These are phyloP conservation scores for Thelonectria discophora DNA, from an alignment of 2,329 filamentous ascomycete species.

Conservation along the genomic window DNA sequence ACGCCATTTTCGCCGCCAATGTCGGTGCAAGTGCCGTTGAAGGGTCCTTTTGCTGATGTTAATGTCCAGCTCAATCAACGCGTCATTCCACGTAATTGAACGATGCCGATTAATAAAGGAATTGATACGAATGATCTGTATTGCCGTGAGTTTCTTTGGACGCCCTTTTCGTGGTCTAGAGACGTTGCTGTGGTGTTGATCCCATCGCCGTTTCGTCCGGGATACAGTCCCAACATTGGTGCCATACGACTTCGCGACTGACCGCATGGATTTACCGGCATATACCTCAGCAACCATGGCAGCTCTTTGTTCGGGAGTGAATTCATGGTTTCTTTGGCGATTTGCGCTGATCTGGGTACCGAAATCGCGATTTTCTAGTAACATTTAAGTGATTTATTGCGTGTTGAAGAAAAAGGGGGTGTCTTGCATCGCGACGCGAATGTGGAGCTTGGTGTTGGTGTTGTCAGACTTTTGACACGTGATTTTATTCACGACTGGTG, in stretches of 20 bases:
- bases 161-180: not conserved
- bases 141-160: not conserved
- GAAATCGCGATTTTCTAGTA: not conserved
- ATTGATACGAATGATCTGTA: not conserved
- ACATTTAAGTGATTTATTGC: no score
- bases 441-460: no score
- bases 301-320: not conserved
- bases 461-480: no score
- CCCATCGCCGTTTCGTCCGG: no score
- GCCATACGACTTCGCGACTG: no score
- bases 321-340: not conserved
- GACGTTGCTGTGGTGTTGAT: no score
- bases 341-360: not conserved
- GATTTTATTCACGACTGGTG: no score
- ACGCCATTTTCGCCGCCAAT: constrained; percentile 1
- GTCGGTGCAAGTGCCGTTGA: not conserved
- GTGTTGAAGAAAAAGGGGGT: no score
- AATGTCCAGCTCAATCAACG: not conserved
- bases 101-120: not conserved
- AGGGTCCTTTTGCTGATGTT: not conserved
- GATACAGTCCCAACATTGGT: no score
- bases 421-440: no score
- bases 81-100: not conserved
- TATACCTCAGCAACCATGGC: not conserved
- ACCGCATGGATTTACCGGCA: not conserved